Evolutionary conservation across 306 rosid genomes (phyloP), one percentile per base, ranked within the genome.

Genomic region (Gillenia trifoliata): DNA sequence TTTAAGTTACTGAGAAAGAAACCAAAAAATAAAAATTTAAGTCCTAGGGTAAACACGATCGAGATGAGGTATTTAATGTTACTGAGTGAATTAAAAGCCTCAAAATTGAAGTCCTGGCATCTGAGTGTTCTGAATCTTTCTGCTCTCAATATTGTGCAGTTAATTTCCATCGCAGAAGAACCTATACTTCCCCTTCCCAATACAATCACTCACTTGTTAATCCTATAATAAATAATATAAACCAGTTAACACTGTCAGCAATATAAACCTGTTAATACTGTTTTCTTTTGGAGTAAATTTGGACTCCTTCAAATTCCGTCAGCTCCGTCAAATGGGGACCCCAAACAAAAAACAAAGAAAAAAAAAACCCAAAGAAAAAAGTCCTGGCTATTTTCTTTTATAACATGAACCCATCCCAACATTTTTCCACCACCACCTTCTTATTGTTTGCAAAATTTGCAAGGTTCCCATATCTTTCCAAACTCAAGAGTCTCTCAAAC

Each of bases 231-330:
- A 11, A 33, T n/a, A 59, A 38, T 56, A 43, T 19, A 40, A 38
- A 38, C 56, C 28, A 26, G 57, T 6, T 4, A 52, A n/a, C 57
- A 52, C n/a, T 55, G 62, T 2, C 73, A 50, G 7, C 11, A 47
- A 47, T 33, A 25, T n/a, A 33, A 5, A 20, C 0, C 23, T 29
- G 36, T 61, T 61, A n/a, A n/a, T n/a, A 1, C 66, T 29, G 9
- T 36, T 43, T 57, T 56, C 26, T 43, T 43, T 70, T 65, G 16
- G 66, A 64, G n/a, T 16, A 0, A 54, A 22, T 15, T 56, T 78
- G 63, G 82, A 72, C 74, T 22, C 60, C 43, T 47, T 72, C 73
- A 72, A 78, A 56, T n/a, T 40, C 41, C 62, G 19, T 57, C 60
- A 64, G 26, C 63, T 57, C 70, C 43, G 62, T 72, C 68, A 49